Base-by-base conservation (phyloP, 2,329 filamentous ascomycete genomes). In the Cercospora sp. region DNA sequence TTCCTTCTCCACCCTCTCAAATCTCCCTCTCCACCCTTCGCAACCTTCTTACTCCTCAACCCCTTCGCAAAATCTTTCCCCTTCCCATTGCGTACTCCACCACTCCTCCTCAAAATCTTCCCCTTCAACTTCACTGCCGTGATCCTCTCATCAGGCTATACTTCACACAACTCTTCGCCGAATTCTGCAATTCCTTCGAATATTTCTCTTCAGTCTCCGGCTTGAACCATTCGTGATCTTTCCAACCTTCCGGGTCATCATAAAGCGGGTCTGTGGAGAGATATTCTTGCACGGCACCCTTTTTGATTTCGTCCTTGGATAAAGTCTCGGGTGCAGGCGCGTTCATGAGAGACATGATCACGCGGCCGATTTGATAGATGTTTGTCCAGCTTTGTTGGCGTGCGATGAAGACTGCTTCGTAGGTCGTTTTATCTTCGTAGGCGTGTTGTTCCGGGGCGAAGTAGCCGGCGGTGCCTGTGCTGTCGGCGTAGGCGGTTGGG, bases 311-410 rank as follows among this genome's bases (percentile, higher is more conserved):
- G 34, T 5, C 13, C 34, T 16, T 13, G 34, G 13, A 40, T 40
- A 40, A 40, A 13, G 13, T 40, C 13, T 40, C 18, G 18, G 18
- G 18, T 12, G 21, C 45, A 7, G 21, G 28, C 4, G 30, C 51
- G n/a, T 61, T 51, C 30, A 66, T 66, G 13, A 66, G 49, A 5
- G 32, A 24, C 30, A 40, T 18, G 16, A 66, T 55, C 1, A 34
- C 37, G 5, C 43, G 24, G 2, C 64, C 64, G 13, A 66, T 53
- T 32, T 61, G 57, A 5, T 65, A 67, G 8, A 67, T 28, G 30
- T 67, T 67, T 9, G 66, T 61, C 53, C 61, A 59, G 13, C 32
- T 32, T 13, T 59, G 53, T 40, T 65, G 61, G 26, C 57, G 63
- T 12, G 28, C 55, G 26, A 60, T 5, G 24, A 53, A 28, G n/a